Percentiles rank a stretch among this genome's conserved stretches.
Evolutionary conservation across 2,329 filamentous ascomycete genomes (phyloP).

Genomic region (Orbilia javanica): DNA sequence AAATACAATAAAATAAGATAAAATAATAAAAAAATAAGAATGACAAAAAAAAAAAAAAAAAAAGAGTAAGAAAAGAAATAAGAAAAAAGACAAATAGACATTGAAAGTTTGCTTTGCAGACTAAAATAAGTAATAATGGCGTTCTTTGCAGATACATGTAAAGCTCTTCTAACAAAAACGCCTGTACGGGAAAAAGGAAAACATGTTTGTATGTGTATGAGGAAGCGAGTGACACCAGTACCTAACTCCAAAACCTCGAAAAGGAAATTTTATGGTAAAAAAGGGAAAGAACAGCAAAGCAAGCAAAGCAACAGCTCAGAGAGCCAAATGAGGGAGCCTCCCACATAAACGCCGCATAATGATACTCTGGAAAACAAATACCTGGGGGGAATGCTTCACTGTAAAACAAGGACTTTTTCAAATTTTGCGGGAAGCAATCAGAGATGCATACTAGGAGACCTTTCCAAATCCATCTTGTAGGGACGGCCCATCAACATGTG

Average conservation of each 20-base stretch:
- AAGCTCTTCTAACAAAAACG: slow-evolving; percentile 38
- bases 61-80: background rate
- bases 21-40: background rate
- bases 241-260: slow-evolving; percentile 37
- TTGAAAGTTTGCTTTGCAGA: slow-evolving; percentile 23
- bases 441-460: background rate
- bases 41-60: slow-evolving; percentile 10
- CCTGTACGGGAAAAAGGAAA: slow-evolving; percentile 20
- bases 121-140: slow-evolving; percentile 24
- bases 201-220: slow-evolving; percentile 21
- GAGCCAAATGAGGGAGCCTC: slow-evolving; percentile 22
- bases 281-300: slow-evolving; percentile 24
- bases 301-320: background rate
- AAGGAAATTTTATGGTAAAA: slow-evolving; percentile 48
- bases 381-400: slow-evolving; percentile 1
- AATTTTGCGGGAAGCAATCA: slow-evolving; percentile 4
- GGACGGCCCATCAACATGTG: slow-evolving; percentile 21
- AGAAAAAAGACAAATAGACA: slow-evolving; percentile 22
- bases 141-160: slow-evolving; percentile 38
- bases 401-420: slow-evolving; percentile 46
- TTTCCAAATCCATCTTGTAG: slow-evolving; percentile 39
- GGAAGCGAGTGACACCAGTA: slow-evolving; percentile 49
- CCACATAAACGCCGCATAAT: slow-evolving; percentile 39
- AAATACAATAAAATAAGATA: slow-evolving; percentile 6
- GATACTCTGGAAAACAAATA: slow-evolving; percentile 31